Conservation (phyloP, 176 grass and related monocot genomes). For the Microstegium vimineum region DNA sequence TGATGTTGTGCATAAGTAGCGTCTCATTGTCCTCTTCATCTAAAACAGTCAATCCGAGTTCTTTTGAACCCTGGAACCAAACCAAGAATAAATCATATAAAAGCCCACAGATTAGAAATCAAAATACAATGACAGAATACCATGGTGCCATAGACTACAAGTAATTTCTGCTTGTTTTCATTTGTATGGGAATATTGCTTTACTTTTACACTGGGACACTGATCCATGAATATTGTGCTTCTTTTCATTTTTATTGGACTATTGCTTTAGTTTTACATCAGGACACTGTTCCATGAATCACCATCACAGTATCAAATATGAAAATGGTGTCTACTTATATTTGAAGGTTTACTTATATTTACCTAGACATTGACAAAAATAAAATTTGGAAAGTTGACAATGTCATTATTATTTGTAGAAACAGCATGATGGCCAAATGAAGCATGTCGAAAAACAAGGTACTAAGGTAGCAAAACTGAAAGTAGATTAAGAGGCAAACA, state of each 20-base stretch:
- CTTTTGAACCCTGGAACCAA: constrained; percentile 71
- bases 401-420: neutral
- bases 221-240: constrained; percentile 8
- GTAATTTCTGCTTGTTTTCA: constrained; percentile 9
- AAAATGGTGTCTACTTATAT: neutral
- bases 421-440: neutral
- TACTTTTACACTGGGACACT: neutral
- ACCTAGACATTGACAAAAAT: neutral
- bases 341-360: neutral
- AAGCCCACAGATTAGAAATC: constrained; percentile 15
- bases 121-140: neutral
- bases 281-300: constrained; percentile 10
- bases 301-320: neutral
- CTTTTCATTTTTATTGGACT: constrained; percentile 3
- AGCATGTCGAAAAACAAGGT: neutral
- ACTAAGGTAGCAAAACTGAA: neutral
- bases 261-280: neutral
- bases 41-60: constrained; percentile 75
- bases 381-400: neutral
- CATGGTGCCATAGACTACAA: constrained; percentile 5
- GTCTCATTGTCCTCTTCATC: constrained; percentile 88
- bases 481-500: neutral
- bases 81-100: neutral
- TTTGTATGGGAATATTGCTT: neutral
- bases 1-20: constrained; percentile 71